Evolutionary conservation across 78 protist genomes (phyloP), one percentile per base, ranked within the genome.

Genomic region (Dictyostelium intermedium): DNA sequence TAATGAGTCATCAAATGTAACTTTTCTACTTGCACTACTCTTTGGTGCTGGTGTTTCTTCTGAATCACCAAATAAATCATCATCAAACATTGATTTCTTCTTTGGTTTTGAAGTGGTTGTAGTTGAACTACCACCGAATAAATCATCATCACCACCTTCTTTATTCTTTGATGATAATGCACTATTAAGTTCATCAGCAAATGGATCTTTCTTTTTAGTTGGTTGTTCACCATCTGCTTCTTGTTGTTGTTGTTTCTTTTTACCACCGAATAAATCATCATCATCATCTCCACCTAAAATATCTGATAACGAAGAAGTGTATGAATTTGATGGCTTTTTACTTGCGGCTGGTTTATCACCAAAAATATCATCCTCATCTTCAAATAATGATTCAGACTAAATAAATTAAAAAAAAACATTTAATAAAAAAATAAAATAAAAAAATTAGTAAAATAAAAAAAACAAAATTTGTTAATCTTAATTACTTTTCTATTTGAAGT

Each of bases 221-320:
- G 92, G n/a, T 34, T 72, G 45, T 13, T 72, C 45, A 34, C 35
- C 79, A 27, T 72, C 79, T 72, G 35, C 45, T 3, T 32, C 79
- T 32, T 72, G 23, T 32, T 69, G 39, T 69, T 69, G 77, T 30
- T 72, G 79, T 72, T 39, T 20, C 34, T 82, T 50, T 16, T 18
- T n/a, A 30, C 45, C 35, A 56, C 86, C 37, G 66, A 56, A 56
- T 27, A 82, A 35, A 78, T 78, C 87, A 66, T 80, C 94, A 41
- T 89, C 94, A 69, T 80, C 87, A 6, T 70, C 94, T 6, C 74
- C 93, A 50, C 94, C 94, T 23, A 89, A 50, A 89, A 89, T 89
- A 47, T 89, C 94, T 37, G 94, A 89, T 35, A 89, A 69, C 10
- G 73, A 50, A 18, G 87, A 41, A 50, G 94, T 78, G 25, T 35